phyloP scores from a whole-genome alignment of 371 early-diverging fungal species.

The Gilbertella persicaria region DNA sequence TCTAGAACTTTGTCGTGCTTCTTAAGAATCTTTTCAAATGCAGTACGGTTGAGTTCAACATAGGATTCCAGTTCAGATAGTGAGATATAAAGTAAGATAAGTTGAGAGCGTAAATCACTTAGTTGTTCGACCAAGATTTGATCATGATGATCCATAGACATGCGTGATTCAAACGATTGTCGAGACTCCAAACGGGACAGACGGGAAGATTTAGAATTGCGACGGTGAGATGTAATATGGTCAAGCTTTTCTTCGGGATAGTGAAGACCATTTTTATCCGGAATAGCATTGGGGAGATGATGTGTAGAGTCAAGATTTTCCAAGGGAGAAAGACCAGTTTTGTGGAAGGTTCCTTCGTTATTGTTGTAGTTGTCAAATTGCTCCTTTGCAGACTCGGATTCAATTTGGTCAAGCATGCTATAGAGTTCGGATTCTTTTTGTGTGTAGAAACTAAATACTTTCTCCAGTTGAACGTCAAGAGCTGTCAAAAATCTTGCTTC shows the following conservation, averaged over 20 bases:
- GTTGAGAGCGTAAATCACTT: conserved; percentile 37
- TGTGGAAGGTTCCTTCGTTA: neutral
- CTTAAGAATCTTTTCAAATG: conserved; percentile 96
- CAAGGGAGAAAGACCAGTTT: conserved; percentile 12
- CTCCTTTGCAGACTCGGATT: conserved; percentile 5
- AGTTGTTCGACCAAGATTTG: conserved; percentile 25
- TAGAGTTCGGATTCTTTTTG: conserved; percentile 81
- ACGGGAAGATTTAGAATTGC: conserved; percentile 15
- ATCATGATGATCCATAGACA: conserved; percentile 19
- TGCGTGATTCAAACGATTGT: conserved; percentile 27
- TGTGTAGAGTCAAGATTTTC: conserved; percentile 24
- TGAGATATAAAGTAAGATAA: conserved; percentile 70
- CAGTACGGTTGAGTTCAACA: conserved; percentile 88
- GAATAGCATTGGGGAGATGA: conserved; percentile 7
- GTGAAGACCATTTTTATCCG: neutral
- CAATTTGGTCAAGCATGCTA: conserved; percentile 26
- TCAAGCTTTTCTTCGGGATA: conserved; percentile 10
- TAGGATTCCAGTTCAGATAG: conserved; percentile 87
- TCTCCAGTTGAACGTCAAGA: conserved; percentile 80
- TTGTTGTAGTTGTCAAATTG: neutral
- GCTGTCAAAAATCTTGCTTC: conserved; percentile 61
- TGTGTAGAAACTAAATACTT: conserved; percentile 78
- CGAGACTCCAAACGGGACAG: conserved; percentile 10
- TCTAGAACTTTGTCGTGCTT: conserved; percentile 93
- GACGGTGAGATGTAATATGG: conserved; percentile 10